Base-by-base conservation (phyloP, 2,329 filamentous ascomycete species). In the Albifimbria verrucaria region DNA sequence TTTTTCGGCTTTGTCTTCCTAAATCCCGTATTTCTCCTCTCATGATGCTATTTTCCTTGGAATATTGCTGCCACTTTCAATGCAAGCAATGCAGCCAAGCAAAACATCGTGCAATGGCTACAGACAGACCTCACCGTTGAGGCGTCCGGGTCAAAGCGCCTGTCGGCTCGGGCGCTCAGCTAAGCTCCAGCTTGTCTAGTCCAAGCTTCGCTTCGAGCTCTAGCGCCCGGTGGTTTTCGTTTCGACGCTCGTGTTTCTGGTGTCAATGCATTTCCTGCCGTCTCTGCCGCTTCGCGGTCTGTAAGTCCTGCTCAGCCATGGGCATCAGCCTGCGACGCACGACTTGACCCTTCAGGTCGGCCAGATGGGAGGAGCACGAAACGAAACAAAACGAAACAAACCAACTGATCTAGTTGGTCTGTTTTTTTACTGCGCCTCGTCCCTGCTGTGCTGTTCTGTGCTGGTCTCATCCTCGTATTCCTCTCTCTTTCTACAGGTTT, bases 361-460 rank as follows among this genome's bases (percentile, higher is more conserved):
- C 11, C 7, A 25, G 22, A 26, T 12, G 26, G 44, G 42, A 47
- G 17, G 44, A 47, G 44, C 44, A 47, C 44, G 44, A 47, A 47
- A 47, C 44, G 42, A 21, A 45, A 24, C 42, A 47, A 47, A 26
- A 47, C 21, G 44, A 47, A 47, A 47, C 22, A 25, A 47, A 47
- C 22, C 44, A 47, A 25, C 25, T n/a, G n/a, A n/a, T n/a, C n/a
- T n/a, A n/a, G n/a, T n/a, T n/a, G n/a, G n/a, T n/a, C n/a, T n/a
- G n/a, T n/a, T n/a, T n/a, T n/a, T n/a, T n/a, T 39, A n/a, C 32
- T 17, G 12, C 15, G 32, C 32, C 32, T 39, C 32, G 32, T 39
- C 32, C 32, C 18, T 12, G 18, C 32, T 15, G 6, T 39, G 32
- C 12, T 15, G 15, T 5, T 39, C 32, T n/a, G 12, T 39, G 15